Evolutionary conservation across 1,139 yeast genomes (phyloP), one percentile per base, ranked within the genome.

Genomic region (Pichia sp.): DNA sequence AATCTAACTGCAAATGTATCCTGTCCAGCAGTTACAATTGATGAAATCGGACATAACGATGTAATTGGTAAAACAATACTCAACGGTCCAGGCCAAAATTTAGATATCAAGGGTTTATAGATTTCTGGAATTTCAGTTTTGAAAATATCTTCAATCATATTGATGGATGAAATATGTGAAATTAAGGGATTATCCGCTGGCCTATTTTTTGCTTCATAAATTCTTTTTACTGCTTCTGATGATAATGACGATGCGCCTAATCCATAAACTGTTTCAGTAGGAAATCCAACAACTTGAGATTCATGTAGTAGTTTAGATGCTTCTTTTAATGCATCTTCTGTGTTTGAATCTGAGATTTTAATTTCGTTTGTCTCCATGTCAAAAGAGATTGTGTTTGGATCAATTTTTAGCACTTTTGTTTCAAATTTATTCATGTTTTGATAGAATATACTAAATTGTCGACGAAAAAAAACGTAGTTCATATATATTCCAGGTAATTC

Each of bases 181-280:
- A 93, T 93, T 57, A 93, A 72, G 3, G 99, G 99, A 61, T 93
- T 93, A 67, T 93, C 99, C 2, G 96, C 83, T 0, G 99, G 99
- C 57, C 99, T 74, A 64, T 89, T 89, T 64, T 93, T 93, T 38
- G 97, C 98, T 34, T 70, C 73, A 67, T 90, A 93, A 13, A 93
- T 93, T 48, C 84, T 79, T 53, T 69, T 67, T 2, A 91, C 96
- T 0, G 96, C 79, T 8, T 79, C 81, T 52, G 89, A 90, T 52
- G 74, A 76, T 53, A 88, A 72, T 0, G 96, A 88, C 4, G 93
- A 84, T 0, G 95, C 99, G 0, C 96, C 99, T 3, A 93, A 74
- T 0, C 99, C 99, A 66, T 93, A 93, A 0, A 93, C 99, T 0
- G 99, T 93, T 65, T 93, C 99, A 0, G 99, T 89, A 3, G 99